Percentiles rank a stretch among this genome's conserved stretches.
phyloP scores from a whole-genome alignment of 805 yeast species.

The Kockiozyma suomiensis region DNA sequence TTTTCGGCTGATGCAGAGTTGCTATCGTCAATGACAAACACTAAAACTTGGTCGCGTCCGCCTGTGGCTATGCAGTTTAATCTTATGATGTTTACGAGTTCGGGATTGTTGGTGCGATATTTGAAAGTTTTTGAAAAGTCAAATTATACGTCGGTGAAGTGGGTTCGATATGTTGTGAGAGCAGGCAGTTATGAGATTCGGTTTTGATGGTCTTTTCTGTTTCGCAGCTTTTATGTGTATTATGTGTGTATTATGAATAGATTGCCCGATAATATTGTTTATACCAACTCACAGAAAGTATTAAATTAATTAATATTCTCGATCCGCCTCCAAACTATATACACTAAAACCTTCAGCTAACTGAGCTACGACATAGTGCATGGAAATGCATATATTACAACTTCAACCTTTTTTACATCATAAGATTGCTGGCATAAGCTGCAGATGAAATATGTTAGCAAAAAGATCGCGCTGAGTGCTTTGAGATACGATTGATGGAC shows the following conservation, averaged over 20 bases:
- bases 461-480: no score
- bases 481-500: no score
- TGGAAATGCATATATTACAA: no score
- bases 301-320: neutral
- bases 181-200: constrained; percentile 78
- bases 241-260: neutral
- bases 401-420: constrained; percentile 18
- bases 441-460: neutral
- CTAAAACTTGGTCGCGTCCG: constrained; percentile 63
- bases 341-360: no score
- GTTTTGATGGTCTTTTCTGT: no score
- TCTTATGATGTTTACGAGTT: constrained; percentile 72
- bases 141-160: constrained; percentile 74
- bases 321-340: no score
- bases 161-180: constrained; percentile 78
- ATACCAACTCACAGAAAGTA: no score
- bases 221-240: neutral
- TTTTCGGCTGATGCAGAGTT: constrained; percentile 58
- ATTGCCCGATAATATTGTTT: no score
- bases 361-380: no score
- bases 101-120: constrained; percentile 74
- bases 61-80: constrained; percentile 73
- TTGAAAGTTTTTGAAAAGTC: constrained; percentile 63
- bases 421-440: constrained; percentile 35
- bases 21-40: constrained; percentile 39